A percentile compares a stretch with the other conserved stretches of the same genome.
Conservation (phyloP, 78 protist species). For the Mantamonas sphyraenae region DNA sequence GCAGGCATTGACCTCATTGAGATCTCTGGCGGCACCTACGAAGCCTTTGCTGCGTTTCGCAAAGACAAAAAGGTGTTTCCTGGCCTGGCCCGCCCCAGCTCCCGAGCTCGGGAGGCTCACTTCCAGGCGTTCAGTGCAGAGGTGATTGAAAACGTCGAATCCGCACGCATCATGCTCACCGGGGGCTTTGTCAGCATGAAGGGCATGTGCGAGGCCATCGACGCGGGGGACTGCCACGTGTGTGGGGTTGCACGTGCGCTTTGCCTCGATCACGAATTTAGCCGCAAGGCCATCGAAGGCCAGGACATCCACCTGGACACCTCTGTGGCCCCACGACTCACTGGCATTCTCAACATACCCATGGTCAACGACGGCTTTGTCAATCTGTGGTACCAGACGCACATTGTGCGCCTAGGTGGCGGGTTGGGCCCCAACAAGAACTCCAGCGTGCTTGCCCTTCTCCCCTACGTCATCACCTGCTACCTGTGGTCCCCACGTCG, state of each 20-base stretch:
- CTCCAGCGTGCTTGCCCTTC: too few species aligned
- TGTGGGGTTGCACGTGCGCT: neutral
- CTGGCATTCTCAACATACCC: too few species aligned
- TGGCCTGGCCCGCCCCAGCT: too few species aligned
- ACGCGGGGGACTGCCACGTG: neutral
- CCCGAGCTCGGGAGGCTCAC: neutral
- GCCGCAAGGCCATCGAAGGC: too few species aligned
- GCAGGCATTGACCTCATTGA: constrained; percentile 10
- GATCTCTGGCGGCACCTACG: constrained; percentile 29
- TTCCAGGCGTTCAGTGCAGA: neutral
- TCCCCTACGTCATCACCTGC: too few species aligned
- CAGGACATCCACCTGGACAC: too few species aligned
- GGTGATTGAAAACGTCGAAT: neutral
- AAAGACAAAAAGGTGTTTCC: neutral
- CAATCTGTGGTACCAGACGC: too few species aligned
- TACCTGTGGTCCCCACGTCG: too few species aligned
- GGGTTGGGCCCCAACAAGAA: too few species aligned
- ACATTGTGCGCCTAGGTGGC: too few species aligned
- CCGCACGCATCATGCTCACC: neutral
- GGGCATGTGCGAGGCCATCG: neutral
- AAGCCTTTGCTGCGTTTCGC: constrained; percentile 3
- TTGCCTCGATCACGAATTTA: neutral
- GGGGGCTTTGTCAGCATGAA: constrained; percentile 1
- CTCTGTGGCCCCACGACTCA: too few species aligned
- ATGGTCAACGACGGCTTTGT: too few species aligned